Conservation (phyloP, 805 yeast genomes). For the Candida oleophila region DNA sequence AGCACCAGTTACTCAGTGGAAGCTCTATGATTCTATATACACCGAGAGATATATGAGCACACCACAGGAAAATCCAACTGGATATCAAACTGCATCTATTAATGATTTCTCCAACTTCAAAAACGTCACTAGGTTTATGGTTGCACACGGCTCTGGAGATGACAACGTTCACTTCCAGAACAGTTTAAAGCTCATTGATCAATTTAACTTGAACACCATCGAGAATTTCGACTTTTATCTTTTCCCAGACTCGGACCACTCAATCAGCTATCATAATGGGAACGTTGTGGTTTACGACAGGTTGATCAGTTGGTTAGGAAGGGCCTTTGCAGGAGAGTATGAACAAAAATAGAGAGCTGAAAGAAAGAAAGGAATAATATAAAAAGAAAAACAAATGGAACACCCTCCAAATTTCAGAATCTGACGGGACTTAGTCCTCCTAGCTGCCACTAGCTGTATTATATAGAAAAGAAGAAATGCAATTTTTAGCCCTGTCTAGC, state of each 20-base stretch:
- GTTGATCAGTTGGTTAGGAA: conserved; percentile 15
- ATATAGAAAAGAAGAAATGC: no score
- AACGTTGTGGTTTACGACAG: conserved; percentile 64
- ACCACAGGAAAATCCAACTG: conserved; percentile 49
- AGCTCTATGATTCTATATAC: conserved; percentile 70
- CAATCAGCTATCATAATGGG: conserved; percentile 72
- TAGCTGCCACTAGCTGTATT: no score
- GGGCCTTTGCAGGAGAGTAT: conserved; percentile 17
- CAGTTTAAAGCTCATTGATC: conserved; percentile 59
- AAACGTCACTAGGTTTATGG: conserved; percentile 52
- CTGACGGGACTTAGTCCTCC: no score
- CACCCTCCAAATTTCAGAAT: no score
- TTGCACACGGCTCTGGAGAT: conserved; percentile 84
- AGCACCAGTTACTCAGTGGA: conserved; percentile 85
- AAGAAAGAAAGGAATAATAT: background rate
- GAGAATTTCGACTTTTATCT: conserved; percentile 80
- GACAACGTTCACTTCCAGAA: conserved; percentile 83
- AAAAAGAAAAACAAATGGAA: background rate
- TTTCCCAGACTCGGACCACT: conserved; percentile 81
- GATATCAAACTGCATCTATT: conserved; percentile 47
- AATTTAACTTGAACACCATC: conserved; percentile 65
- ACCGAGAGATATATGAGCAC: conserved; percentile 74
- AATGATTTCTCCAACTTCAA: conserved; percentile 46
- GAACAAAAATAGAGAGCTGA: background rate
- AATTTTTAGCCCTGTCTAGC: no score